A percentile compares a stretch with the other conserved stretches of the same genome.
phyloP scores from a whole-genome alignment of 345 rosid species.

The Dipteronia sinensis region DNA sequence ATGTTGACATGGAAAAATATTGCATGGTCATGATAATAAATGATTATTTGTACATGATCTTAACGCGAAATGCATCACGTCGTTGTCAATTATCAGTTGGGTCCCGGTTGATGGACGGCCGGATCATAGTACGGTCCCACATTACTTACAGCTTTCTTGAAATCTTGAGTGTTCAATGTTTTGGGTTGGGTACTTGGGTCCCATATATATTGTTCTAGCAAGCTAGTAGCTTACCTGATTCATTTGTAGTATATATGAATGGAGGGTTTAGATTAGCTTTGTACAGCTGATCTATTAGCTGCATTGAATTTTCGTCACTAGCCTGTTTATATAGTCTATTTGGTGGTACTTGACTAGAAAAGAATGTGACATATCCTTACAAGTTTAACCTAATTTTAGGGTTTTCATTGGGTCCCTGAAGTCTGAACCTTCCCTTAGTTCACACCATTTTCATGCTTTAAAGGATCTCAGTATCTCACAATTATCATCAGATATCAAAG shows the following conservation, averaged over 20 bases:
- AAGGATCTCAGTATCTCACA: neutral
- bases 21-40: constrained; percentile 41
- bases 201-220: constrained; percentile 7
- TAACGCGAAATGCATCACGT: constrained; percentile 23
- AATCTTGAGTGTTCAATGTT: constrained; percentile 22
- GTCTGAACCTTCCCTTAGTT: too few species aligned
- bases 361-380: constrained; percentile 30
- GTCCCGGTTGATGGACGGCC: constrained; percentile 26
- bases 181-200: constrained; percentile 17
- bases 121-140: constrained; percentile 31
- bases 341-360: constrained; percentile 32
- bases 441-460: neutral
- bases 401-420: constrained; percentile 9
- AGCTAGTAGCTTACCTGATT: neutral
- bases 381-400: neutral
- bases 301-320: neutral
- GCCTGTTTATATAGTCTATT: constrained; percentile 8
- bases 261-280: constrained; percentile 18
- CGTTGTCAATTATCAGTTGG: constrained; percentile 14
- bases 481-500: neutral
- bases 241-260: too few species aligned
- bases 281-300: neutral
- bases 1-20: constrained; percentile 9
- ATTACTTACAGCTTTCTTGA: constrained; percentile 33
- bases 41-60: constrained; percentile 15